Base-by-base conservation (phyloP, 495 filamentous ascomycete genomes). In the Neurospora africana region DNA sequence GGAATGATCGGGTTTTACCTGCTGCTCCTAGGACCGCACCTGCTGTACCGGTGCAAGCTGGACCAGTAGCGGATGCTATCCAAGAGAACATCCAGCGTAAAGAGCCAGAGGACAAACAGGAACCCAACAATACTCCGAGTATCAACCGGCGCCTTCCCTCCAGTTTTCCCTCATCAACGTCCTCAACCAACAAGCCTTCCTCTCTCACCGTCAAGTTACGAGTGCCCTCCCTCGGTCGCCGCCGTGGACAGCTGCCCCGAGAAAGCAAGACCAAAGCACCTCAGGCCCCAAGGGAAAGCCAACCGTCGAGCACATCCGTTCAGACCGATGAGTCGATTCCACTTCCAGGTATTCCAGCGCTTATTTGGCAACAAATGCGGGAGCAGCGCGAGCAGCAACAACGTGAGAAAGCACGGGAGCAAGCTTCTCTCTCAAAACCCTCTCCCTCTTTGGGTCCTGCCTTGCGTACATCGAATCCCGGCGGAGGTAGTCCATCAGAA, bases 21-120 rank as follows among this genome's bases (percentile, higher is more conserved):
- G n/a, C 44, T 47, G 44, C 44, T 23, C 8, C n/a, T 2, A 5
- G 44, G n/a, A 23, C 3, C 3, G n/a, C 43, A 47, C 44, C n/a
- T 47, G 1, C 44, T 23, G n/a, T 23, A 23, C 44, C 3, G 9
- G 9, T 9, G 1, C 44, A 13, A 47, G 5, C 0, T 47, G 9
- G 9, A 2, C 3, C n/a, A 23, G 9, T 9, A 0, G n/a, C 0
- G 0, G n/a, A 13, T 11, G 44, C n/a, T 47, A 13, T 2, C n/a
- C 9, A 2, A 21, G 44, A 47, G n/a, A 0, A 0, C 0, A 47
- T 21, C 44, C 8, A 47, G 9, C 44, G 8, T 0, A 19, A 23
- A 23, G 43, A 21, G n/a, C 43, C 19, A n/a, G 19, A 44, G 17
- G 41, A 19, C 7, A n/a, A n/a, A n/a, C n/a, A n/a, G n/a, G n/a